Evolutionary conservation across 371 early-diverging fungal species (phyloP).

Genomic region (Thermomucor indicae-seudaticae): DNA sequence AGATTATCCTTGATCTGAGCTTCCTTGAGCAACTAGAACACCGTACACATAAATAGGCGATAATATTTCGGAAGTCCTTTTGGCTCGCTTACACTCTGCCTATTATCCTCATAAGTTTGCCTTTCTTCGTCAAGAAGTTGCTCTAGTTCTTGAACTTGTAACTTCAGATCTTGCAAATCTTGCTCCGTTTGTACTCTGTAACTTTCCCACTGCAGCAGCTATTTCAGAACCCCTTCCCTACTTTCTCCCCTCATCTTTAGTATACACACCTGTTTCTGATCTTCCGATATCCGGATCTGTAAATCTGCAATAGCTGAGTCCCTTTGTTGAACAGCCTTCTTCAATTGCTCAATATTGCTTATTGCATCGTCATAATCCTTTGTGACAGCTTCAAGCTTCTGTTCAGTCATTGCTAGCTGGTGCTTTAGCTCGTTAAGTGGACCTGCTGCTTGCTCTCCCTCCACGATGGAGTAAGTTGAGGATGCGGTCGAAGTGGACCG

Average conservation of each 20-base stretch:
- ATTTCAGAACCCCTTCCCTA: too few species aligned
- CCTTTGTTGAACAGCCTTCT: conserved; percentile 7
- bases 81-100: conserved; percentile 26
- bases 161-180: conserved; percentile 28
- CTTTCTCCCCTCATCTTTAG: too few species aligned
- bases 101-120: conserved; percentile 28
- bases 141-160: conserved; percentile 28
- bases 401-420: too few species aligned
- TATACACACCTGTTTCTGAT: conserved; percentile 14
- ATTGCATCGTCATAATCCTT: background rate
- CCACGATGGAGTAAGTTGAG: conserved; percentile 18
- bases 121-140: conserved; percentile 31
- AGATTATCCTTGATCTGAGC: conserved; percentile 42
- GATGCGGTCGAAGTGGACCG: conserved; percentile 7
- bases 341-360: conserved; percentile 7
- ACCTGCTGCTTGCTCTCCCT: conserved; percentile 2
- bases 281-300: conserved; percentile 8
- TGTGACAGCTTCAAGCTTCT: too few species aligned
- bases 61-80: background rate
- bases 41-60: background rate
- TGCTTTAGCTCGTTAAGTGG: background rate
- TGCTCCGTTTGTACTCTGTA: conserved; percentile 10
- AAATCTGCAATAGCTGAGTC: conserved; percentile 1
- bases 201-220: background rate
- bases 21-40: conserved; percentile 36